These are phyloP conservation scores for Ophiostoma sp. DNA, from an alignment of 2,329 filamentous ascomycete species.

Conservation along the genomic window DNA sequence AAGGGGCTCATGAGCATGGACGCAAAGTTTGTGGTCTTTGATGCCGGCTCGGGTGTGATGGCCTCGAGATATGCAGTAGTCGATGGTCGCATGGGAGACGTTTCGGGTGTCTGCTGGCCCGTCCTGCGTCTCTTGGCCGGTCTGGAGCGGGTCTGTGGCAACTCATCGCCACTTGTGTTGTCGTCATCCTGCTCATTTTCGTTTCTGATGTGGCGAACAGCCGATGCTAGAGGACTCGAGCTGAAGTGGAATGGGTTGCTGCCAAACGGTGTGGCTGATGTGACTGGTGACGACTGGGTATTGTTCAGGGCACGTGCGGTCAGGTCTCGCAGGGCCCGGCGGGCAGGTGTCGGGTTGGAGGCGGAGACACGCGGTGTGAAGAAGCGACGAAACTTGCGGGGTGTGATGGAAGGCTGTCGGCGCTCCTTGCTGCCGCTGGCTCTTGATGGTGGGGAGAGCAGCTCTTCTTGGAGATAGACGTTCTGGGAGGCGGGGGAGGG, in stretches of 20 bases:
- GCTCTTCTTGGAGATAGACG: conserved; percentile 1
- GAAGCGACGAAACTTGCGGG: conserved; percentile 50
- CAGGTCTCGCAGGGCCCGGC: conserved; percentile 40
- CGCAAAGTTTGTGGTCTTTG: conserved; percentile 11
- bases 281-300: conserved; percentile 36
- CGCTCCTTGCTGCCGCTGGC: conserved; percentile 39
- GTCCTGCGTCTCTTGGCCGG: conserved; percentile 38
- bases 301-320: conserved; percentile 39
- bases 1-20: conserved; percentile 38
- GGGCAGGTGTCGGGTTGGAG: conserved; percentile 36
- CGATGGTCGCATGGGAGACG: conserved; percentile 35
- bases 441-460: conserved; percentile 31
- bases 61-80: conserved; percentile 17
- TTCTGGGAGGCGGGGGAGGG: neutral
- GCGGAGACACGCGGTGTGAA: conserved; percentile 45
- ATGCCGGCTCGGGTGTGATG: conserved; percentile 19
- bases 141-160: conserved; percentile 21
- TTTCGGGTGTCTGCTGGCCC: conserved; percentile 38
- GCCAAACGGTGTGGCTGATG: conserved; percentile 2
- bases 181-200: conserved; percentile 31
- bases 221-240: conserved; percentile 36
- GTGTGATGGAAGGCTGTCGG: conserved; percentile 49
- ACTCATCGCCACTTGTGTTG: conserved; percentile 27
- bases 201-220: neutral
- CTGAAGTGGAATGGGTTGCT: conserved; percentile 6